These are phyloP conservation scores for Metschnikowia santaceciliae DNA, from an alignment of 805 yeast species.

Conservation along the genomic window DNA sequence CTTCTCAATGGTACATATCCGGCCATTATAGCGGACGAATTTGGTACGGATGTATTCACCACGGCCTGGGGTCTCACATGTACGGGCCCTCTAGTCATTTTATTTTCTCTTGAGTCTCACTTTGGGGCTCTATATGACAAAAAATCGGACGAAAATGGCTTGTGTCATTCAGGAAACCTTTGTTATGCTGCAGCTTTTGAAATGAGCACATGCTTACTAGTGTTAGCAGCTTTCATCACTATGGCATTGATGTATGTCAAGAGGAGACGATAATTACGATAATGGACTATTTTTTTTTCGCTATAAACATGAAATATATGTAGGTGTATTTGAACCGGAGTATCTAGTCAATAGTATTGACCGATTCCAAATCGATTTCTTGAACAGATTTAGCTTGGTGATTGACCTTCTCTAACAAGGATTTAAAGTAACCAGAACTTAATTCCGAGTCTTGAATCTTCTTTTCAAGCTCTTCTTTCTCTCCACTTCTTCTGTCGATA, in stretches of 20 bases:
- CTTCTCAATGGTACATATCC: conserved; percentile 71
- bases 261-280: conserved; percentile 11
- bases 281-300: conserved; percentile 13
- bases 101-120: conserved; percentile 50
- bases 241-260: conserved; percentile 26
- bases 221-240: conserved; percentile 22
- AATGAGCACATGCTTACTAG: conserved; percentile 27
- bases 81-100: conserved; percentile 60
- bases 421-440: conserved; percentile 52
- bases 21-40: conserved; percentile 66
- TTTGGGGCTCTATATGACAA: conserved; percentile 55
- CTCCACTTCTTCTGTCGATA: conserved; percentile 56
- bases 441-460: conserved; percentile 53
- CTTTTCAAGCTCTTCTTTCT: conserved; percentile 52
- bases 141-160: conserved; percentile 37
- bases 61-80: conserved; percentile 75
- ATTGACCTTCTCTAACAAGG: conserved; percentile 42
- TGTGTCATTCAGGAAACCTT: conserved; percentile 34
- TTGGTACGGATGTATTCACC: conserved; percentile 64
- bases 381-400: conserved; percentile 41
- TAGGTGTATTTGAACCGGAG: conserved; percentile 16
- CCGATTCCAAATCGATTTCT: conserved; percentile 42
- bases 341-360: conserved; percentile 36
- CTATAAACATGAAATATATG: conserved; percentile 23
- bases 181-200: conserved; percentile 38